Base-by-base conservation (phyloP, 2,329 filamentous ascomycete genomes). In the Verticillium albo-atrum region DNA sequence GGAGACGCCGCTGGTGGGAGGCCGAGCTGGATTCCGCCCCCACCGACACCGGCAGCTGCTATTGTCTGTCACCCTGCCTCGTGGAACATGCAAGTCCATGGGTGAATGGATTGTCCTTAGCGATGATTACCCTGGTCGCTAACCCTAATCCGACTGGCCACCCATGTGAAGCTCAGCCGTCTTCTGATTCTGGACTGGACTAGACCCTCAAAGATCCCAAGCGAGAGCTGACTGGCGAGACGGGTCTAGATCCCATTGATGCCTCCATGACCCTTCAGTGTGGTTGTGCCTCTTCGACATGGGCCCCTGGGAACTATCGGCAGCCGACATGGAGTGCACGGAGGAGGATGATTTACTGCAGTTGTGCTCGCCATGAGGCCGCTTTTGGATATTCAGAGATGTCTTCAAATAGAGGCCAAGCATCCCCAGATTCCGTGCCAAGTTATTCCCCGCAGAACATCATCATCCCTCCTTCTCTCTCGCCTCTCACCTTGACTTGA, bases 331-430 rank as follows among this genome's bases (percentile, higher is more conserved):
- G 23, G 7, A 55, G 15, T 20, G 10, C 42, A 50, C 20, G 20
- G n/a, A 20, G 42, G 25, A 23, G 42, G 6, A 50, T 23, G 9
- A n/a, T n/a, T n/a, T n/a, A n/a, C n/a, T 50, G 20, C n/a, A 12
- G 20, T 23, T 26, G 42, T 10, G 42, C 10, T 23, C 3, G 42
- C 23, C 42, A 23, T 25, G 7, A 12, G 10, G 20, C 10, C 42
- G 20, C 14, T 50, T 23, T 5, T 50, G 20, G 20, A 50, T 23
- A 9, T 23, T 23, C 42, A 50, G 23, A 50, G 55, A 50, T 57
- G 25, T 26, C n/a, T 57, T 55, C 54, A 55, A 42, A 55, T 55
- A 55, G 20, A 10, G 30, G 54, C 32, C 54, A 55, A 26, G 54
- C n/a, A 37, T 55, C 52, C 52, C 52, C 52, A 14, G 42, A 23